Evolutionary conservation across 2,329 filamentous ascomycete genomes (phyloP), one percentile per base, ranked within the genome.

Genomic region (Paecilomyces formosus): DNA sequence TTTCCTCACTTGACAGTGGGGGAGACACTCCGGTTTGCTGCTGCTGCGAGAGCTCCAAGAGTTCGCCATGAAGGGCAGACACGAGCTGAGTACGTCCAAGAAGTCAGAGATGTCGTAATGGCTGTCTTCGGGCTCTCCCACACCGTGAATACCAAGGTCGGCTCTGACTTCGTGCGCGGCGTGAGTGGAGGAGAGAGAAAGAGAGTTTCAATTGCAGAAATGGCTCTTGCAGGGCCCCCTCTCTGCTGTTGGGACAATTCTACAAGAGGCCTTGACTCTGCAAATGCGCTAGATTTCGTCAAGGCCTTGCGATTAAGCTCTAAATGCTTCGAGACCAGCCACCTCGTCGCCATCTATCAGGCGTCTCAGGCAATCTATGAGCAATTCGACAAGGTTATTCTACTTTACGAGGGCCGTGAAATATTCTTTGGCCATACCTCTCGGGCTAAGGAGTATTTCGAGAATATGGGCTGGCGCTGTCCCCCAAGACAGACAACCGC

Each of bases 391-490:
- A 92, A 92, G 69, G 84, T 83, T 0, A 80, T 85, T 0, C 86
- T 93, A 0, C 76, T 92, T 0, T 91, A 92, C 66, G 87, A 92
- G 67, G 90, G 89, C 0, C 81, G 86, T 0, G 83, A 92, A 67
- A 92, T 92, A 61, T 93, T 85, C 75, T 92, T 87, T 62, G 90
- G 89, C 0, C 82, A 83, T 0, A 82, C 85, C 0, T 68, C 66
- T 5, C 70, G 77, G 2, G 89, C 88, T 0, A 85, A 81, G 65
- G 69, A 70, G 0, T 92, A 85, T 71, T 92, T 92, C 60, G 82
- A 85, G 64, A 74, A 81, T 12, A 83, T 88, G 72, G 89, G 89
- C 49, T 92, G 84, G 80, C 70, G 81, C 33, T 90, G 87, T 64
- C 86, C 86, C 0, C 71, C 79, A 2, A 81, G 88, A 2, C 86